Evolutionary conservation across 2,329 filamentous ascomycete genomes (phyloP), one percentile per base, ranked within the genome.

Genomic region (Trichoderma semiorbis): DNA sequence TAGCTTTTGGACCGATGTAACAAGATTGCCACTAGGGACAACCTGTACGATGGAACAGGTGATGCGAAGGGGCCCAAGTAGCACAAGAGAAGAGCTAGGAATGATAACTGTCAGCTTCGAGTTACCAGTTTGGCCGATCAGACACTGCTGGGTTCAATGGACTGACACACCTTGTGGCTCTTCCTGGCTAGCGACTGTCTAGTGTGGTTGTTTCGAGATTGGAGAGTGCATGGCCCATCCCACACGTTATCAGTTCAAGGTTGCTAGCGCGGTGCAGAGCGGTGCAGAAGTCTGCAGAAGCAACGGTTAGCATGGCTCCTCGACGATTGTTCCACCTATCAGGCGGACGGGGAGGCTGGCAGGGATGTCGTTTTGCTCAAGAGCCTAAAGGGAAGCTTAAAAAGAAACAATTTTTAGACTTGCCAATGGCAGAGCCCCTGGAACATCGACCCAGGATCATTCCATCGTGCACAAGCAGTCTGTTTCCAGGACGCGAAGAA

Each of bases 271-370:
- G 55, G 65, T 28, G n/a, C 24, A 57, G 55, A 21, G 65, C 47
- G 36, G 65, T 28, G n/a, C 24, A 43, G 55, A 21, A 24, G 36
- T 28, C 55, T 69, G 55, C 65, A 69, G 57, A 55, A 53, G 47
- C 11, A 47, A 21, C 26, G 18, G 39, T 69, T 69, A 69, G 53
- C 16, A 60, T 26, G 26, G 55, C 26, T 30, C 21, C 21, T 12
- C 10, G 26, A n/a, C 5, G 36, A 32, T 34, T 61, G 55, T 69
- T 69, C 65, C 65, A 69, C 65, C 65, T 69, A 69, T 69, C 65
- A 61, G 53, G 14, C n/a, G n/a, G 14, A 21, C 21, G 30, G 11
- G 14, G 34, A 34, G 5, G 43, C 6, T 32, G 34, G 26, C 36
- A 28, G 65, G 53, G 65, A 50, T 47, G 1, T 50, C n/a, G 12